Evolutionary conservation across 805 yeast genomes (phyloP), one percentile per base, ranked within the genome.

Genomic region (Hemisphaericaspora nanyangensis): DNA sequence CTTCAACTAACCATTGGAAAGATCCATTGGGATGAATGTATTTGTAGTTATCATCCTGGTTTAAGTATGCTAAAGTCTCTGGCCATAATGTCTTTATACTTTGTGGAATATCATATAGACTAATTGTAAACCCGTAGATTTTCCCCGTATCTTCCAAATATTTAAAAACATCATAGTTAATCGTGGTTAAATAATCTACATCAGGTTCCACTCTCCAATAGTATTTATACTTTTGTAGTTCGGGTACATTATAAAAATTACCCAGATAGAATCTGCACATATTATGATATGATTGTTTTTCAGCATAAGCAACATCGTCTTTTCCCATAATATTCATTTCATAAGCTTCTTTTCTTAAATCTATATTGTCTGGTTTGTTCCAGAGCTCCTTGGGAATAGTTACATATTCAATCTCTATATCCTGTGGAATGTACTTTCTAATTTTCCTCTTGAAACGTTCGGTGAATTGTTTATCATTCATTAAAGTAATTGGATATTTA

Each of bases 131-230:
- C 0, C 95, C 95, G 55, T 86, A 87, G 0, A 78, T 67, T 58
- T 85, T 85, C 31, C 73, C 59, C 35, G 85, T 79, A 19, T 70
- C 76, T 43, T 76, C 77, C 82, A 85, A 73, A 57, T 81, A 84
- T 50, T 77, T 79, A 67, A 85, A 85, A 8, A 85, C 80, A 49
- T 87, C 95, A 54, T 87, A 86, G 39, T 84, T 76, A 31, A 86
- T 61, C 38, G 80, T 77, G 51, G 87, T 79, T 53, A 67, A 83
- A 53, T 81, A 85, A 19, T 72, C 68, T 1, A 87, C 85, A 26
- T 64, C 65, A 6, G 95, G 95, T 59, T 86, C 95, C 34, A 86
- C 68, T 45, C 95, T 67, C 95, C 95, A 86, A 54, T 82, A 83
- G 61, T 81, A 86, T 49, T 69, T 73, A 61, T 72, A 82, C 42